A percentile compares a stretch with the other conserved stretches of the same genome.
Conservation (phyloP, 2,329 filamentous ascomycete genomes). For the Cladosporium sp. region DNA sequence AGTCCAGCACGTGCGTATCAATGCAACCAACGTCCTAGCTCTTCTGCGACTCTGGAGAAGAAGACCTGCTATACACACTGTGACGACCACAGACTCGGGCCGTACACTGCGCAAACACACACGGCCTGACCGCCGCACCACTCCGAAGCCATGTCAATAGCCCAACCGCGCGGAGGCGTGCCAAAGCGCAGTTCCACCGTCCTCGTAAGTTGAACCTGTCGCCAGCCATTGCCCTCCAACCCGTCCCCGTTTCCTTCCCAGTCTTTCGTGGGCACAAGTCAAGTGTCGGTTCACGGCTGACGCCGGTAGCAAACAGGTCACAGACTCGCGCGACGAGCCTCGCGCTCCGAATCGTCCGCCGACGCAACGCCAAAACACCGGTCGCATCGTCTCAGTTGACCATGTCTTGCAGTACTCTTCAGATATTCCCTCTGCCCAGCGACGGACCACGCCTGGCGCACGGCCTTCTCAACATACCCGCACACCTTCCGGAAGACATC, state of each 20-base stretch:
- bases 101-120: not conserved
- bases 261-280: not conserved
- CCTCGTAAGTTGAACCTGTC: constrained; percentile 9
- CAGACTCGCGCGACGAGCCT: constrained; percentile 9
- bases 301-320: constrained; percentile 24
- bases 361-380: constrained; percentile 43
- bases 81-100: not conserved
- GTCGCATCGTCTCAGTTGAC: constrained; percentile 76
- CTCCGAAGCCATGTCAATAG: constrained; percentile 6
- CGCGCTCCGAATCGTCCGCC: constrained; percentile 17
- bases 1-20: not conserved
- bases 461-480: constrained; percentile 45
- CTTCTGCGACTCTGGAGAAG: constrained; percentile 12
- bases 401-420: constrained; percentile 91
- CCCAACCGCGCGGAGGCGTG: not conserved
- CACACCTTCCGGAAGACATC: constrained; percentile 49
- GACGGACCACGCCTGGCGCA: constrained; percentile 63
- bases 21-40: constrained; percentile 7
- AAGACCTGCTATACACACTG: not conserved
- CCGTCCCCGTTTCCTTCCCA: not conserved
- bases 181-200: constrained; percentile 9
- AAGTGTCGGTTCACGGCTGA: constrained; percentile 6
- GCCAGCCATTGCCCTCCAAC: not conserved
- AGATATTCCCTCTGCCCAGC: constrained; percentile 91
- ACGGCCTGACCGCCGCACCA: not conserved